Evolutionary conservation across 2,329 filamentous ascomycete species (phyloP).

Genomic region (Paraphoma sp.): DNA sequence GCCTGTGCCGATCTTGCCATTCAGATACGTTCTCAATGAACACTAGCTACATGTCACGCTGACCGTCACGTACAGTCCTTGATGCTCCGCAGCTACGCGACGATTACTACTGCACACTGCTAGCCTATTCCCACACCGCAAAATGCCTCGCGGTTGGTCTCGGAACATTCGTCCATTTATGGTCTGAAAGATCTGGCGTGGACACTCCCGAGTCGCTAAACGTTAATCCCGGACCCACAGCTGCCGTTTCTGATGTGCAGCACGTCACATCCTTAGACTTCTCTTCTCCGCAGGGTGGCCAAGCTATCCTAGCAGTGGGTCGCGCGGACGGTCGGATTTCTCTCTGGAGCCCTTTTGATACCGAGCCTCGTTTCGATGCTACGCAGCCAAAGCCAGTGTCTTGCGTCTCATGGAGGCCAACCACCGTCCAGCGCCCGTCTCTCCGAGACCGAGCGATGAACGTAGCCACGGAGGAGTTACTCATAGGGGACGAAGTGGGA

Average conservation of each 20-base stretch:
- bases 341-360: slow-evolving; percentile 78
- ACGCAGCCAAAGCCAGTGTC: slow-evolving; percentile 75
- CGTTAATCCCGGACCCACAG: slow-evolving; percentile 58
- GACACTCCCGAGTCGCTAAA: slow-evolving; percentile 62
- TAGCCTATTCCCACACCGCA: slow-evolving; percentile 80
- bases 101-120: slow-evolving; percentile 92
- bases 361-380: slow-evolving; percentile 74
- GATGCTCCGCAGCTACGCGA: slow-evolving; percentile 89
- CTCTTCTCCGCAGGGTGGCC: slow-evolving; percentile 77
- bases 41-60: slow-evolving; percentile 26
- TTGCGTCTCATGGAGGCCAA: slow-evolving; percentile 82
- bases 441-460: slow-evolving; percentile 56
- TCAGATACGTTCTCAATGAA: slow-evolving; percentile 66
- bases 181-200: slow-evolving; percentile 80
- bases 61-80: slow-evolving; percentile 67
- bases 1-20: slow-evolving; percentile 73
- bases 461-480: slow-evolving; percentile 78
- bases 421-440: slow-evolving; percentile 58
- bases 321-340: slow-evolving; percentile 77
- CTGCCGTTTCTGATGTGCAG: slow-evolving; percentile 23
- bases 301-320: slow-evolving; percentile 84
- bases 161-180: slow-evolving; percentile 80
- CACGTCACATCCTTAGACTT: slow-evolving; percentile 88
- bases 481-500: slow-evolving; percentile 84
- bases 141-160: slow-evolving; percentile 85